phyloP scores from a whole-genome alignment of 371 early-diverging fungal species.

The Mucor piriformis region DNA sequence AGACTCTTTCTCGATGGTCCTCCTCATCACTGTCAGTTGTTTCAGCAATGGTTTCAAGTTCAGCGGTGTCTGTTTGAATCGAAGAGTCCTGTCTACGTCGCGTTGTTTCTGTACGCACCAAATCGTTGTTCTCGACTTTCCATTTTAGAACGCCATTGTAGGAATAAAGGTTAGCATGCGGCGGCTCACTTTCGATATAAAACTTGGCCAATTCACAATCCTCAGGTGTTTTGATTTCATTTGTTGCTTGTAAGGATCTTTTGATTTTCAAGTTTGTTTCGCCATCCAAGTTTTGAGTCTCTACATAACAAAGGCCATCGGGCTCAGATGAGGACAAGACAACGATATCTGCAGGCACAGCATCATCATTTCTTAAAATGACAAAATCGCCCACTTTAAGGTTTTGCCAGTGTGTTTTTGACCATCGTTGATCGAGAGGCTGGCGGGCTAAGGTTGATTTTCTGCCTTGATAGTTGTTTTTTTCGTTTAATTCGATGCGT shows the following conservation, averaged over 20 bases:
- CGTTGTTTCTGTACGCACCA: conserved; percentile 13
- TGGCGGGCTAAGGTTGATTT: conserved; percentile 18
- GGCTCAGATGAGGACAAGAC: conserved; percentile 70
- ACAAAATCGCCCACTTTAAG: conserved; percentile 93
- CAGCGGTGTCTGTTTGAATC: not conserved
- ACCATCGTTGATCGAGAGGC: conserved; percentile 52
- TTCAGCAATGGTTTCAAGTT: conserved; percentile 12
- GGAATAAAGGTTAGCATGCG: conserved; percentile 76
- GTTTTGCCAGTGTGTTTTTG: conserved; percentile 73
- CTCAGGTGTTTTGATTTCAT: conserved; percentile 45
- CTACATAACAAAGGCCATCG: conserved; percentile 75
- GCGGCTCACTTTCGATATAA: conserved; percentile 83
- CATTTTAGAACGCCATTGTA: conserved; percentile 75
- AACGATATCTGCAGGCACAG: conserved; percentile 88
- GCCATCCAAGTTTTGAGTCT: conserved; percentile 88
- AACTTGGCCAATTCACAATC: conserved; percentile 62
- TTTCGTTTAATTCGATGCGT: conserved; percentile 6
- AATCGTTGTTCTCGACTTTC: conserved; percentile 34
- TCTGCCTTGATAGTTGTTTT: conserved; percentile 1
- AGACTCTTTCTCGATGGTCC: conserved; percentile 30
- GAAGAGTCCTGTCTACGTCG: conserved; percentile 8
- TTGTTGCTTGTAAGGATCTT: conserved; percentile 50
- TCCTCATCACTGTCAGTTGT: conserved; percentile 17
- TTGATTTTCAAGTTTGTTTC: conserved; percentile 84
- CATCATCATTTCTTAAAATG: conserved; percentile 82